Evolutionary conservation across 345 rosid species (phyloP).

Genomic region (Lepidium sativum): DNA sequence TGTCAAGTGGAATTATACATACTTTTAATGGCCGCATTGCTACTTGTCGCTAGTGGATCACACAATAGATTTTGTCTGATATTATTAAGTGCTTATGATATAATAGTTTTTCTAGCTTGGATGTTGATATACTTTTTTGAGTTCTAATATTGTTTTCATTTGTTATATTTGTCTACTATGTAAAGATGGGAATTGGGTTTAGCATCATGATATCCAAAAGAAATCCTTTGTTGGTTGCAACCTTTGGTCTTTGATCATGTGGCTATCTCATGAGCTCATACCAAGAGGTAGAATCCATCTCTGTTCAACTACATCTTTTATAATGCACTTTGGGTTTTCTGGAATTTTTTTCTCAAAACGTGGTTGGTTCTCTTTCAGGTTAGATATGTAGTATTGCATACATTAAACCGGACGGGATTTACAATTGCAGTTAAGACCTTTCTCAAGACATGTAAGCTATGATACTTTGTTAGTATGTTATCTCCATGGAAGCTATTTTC

Average conservation of each 20-base stretch:
- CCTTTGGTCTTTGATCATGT: constrained; percentile 85
- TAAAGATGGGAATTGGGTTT: constrained; percentile 94
- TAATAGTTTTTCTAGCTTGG: not conserved
- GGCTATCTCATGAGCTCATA: constrained; percentile 94
- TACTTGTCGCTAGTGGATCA: not conserved
- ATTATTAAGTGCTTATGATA: not conserved
- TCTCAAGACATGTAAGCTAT: constrained; percentile 65
- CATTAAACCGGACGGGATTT: constrained; percentile 85
- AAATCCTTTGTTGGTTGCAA: constrained; percentile 78
- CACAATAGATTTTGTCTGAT: not conserved
- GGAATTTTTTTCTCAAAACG: not conserved
- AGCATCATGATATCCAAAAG: constrained; percentile 78
- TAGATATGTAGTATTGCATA: constrained; percentile 83
- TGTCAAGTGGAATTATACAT: not conserved
- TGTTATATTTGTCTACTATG: not conserved
- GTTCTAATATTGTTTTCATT: not conserved
- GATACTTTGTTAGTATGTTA: not conserved
- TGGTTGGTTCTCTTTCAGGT: constrained; percentile 43
- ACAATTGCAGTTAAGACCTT: constrained; percentile 94
- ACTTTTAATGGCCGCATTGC: not conserved
- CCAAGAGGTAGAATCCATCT: constrained; percentile 57
- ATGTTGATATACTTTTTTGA: not conserved
- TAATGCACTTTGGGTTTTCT: not conserved
- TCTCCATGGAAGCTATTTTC: no score
- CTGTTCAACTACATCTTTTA: not conserved